phyloP scores from a whole-genome alignment of 2,329 filamentous ascomycete genomes.

The Clonostachys chloroleuca region DNA sequence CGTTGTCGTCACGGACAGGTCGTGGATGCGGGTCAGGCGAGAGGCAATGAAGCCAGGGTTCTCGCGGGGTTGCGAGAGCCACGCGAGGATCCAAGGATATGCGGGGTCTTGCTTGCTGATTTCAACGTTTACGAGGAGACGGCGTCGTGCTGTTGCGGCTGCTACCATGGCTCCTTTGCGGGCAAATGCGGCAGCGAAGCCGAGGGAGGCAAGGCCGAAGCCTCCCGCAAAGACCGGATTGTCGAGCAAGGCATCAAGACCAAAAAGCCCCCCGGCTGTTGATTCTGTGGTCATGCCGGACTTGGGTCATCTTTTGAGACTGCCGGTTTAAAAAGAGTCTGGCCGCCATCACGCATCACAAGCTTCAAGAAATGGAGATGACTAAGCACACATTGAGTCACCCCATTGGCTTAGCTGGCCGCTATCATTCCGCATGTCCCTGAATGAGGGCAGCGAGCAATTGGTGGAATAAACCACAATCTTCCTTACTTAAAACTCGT shows the following conservation, averaged over 20 bases:
- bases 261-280: slow-evolving; percentile 26
- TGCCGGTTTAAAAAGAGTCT: too few species aligned
- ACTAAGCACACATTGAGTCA: not conserved
- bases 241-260: slow-evolving; percentile 55
- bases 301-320: too few species aligned
- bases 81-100: slow-evolving; percentile 90
- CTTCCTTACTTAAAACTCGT: too few species aligned
- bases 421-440: too few species aligned
- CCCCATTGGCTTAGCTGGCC: not conserved
- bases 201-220: slow-evolving; percentile 86
- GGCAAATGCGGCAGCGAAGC: slow-evolving; percentile 74
- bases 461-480: too few species aligned
- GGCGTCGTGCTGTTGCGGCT: slow-evolving; percentile 71
- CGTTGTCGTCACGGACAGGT: slow-evolving; percentile 52
- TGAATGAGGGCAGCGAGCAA: too few species aligned
- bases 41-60: slow-evolving; percentile 54
- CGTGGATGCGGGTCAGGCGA: slow-evolving; percentile 54
- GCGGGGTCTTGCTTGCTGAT: slow-evolving; percentile 92
- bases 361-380: not conserved
- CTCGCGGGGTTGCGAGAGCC: slow-evolving; percentile 82
- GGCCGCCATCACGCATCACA: too few species aligned
- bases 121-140: slow-evolving; percentile 91
- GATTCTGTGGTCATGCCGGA: slow-evolving; percentile 6
- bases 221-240: slow-evolving; percentile 67
- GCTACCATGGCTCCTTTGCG: slow-evolving; percentile 72